Evolutionary conservation across 192 early-diverging fungal species (phyloP).

Genomic region (Coemansia reversa): DNA sequence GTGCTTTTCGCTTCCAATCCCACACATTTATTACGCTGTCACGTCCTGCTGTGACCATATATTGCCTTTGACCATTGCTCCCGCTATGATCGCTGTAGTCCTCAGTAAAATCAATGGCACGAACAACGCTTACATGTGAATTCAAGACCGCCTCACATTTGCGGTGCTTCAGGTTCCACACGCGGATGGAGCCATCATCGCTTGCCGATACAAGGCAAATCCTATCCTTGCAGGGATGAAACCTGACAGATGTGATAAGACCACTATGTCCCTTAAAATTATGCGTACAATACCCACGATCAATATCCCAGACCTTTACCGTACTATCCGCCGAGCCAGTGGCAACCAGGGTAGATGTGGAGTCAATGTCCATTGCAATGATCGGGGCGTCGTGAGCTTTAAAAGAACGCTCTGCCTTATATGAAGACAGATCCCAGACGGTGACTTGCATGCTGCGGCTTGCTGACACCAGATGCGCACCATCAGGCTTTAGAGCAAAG

Average conservation of each 20-base stretch:
- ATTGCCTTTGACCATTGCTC: conserved; percentile 8
- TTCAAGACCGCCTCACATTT: conserved; percentile 75
- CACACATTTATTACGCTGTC: conserved; percentile 92
- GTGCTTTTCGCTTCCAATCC: conserved; percentile 65
- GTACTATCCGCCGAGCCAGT: conserved; percentile 95
- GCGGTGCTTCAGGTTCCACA: conserved; percentile 84
- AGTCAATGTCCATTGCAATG: conserved; percentile 88
- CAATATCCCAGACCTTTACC: conserved; percentile 96
- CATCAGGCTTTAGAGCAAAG: conserved; percentile 81
- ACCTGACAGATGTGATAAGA: conserved; percentile 80
- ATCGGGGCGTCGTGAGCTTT: conserved; percentile 92
- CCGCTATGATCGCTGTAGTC: conserved; percentile 53
- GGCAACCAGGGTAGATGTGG: conserved; percentile 87
- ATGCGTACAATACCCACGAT: conserved; percentile 90
- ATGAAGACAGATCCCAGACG: conserved; percentile 77
- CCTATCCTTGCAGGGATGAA: conserved; percentile 64
- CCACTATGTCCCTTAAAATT: conserved; percentile 92
- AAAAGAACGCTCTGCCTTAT: conserved; percentile 58
- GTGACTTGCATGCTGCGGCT: conserved; percentile 76
- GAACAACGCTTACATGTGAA: conserved; percentile 87
- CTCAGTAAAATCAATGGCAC: conserved; percentile 76
- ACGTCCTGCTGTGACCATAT: conserved; percentile 79
- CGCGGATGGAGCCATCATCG: conserved; percentile 84
- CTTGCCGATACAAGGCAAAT: conserved; percentile 78
- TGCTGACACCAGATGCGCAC: conserved; percentile 72